phyloP scores from a whole-genome alignment of 805 yeast species.

The Saturnispora serradocipensis region DNA sequence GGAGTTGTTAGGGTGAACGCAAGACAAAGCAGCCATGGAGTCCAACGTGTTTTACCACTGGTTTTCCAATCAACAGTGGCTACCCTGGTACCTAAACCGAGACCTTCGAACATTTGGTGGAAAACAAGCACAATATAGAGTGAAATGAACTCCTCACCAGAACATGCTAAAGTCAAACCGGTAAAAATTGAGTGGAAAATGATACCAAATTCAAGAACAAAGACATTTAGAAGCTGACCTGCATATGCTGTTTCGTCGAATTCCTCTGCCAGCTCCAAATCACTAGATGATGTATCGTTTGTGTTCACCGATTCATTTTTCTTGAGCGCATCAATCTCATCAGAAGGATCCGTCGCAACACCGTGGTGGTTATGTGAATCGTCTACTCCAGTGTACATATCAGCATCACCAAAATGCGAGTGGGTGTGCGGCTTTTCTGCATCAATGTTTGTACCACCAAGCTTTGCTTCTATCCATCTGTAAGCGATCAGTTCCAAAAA shows the following conservation, averaged over 20 bases:
- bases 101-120: constrained; percentile 81
- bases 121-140: constrained; percentile 60
- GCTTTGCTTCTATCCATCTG: constrained; percentile 32
- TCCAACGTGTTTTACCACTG: constrained; percentile 22
- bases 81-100: constrained; percentile 74
- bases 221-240: constrained; percentile 46
- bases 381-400: constrained; percentile 8
- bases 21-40: constrained; percentile 51
- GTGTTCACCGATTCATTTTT: background rate
- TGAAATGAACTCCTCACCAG: constrained; percentile 68
- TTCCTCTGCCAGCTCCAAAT: background rate
- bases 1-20: constrained; percentile 58
- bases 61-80: constrained; percentile 41
- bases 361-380: background rate
- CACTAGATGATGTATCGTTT: background rate
- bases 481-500: constrained; percentile 43
- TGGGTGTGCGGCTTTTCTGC: constrained; percentile 33
- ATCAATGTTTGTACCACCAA: constrained; percentile 17
- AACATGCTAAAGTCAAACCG: constrained; percentile 67
- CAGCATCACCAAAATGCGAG: constrained; percentile 46
- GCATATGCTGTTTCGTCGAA: constrained; percentile 16
- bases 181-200: constrained; percentile 77
- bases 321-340: background rate
- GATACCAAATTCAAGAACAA: constrained; percentile 69
- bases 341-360: background rate